Percentiles rank a stretch among this genome's conserved stretches.
phyloP scores from a whole-genome alignment of 2,329 filamentous ascomycete genomes.

The Huntiella omanensis region DNA sequence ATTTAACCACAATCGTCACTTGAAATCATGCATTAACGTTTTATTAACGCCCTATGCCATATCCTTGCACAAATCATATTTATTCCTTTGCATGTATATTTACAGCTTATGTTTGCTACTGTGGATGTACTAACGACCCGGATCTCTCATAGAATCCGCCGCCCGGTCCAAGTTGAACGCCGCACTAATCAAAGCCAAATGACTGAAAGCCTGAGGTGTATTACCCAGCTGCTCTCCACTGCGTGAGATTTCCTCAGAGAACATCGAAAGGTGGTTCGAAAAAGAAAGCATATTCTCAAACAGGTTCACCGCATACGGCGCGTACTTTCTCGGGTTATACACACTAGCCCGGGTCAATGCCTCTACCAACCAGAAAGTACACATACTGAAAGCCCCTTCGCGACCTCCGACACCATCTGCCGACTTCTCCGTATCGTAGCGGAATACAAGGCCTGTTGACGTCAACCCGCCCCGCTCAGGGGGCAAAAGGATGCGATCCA shows the following conservation, averaged over 20 bases:
- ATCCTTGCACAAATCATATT: no score
- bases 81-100: no score
- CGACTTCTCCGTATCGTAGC: slow-evolving; percentile 50
- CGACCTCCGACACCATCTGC: slow-evolving; percentile 56
- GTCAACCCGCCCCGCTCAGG: slow-evolving; percentile 61
- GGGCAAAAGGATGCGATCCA: slow-evolving; percentile 51
- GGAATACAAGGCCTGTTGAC: slow-evolving; percentile 55
- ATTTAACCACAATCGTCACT: no score
- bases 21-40: no score
- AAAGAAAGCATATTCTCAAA: slow-evolving; percentile 66
- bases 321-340: slow-evolving; percentile 44
- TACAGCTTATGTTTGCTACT: no score
- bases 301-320: slow-evolving; percentile 41
- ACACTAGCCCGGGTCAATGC: slow-evolving; percentile 50
- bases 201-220: slow-evolving; percentile 62
- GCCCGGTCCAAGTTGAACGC: slow-evolving; percentile 55
- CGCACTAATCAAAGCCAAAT: slow-evolving; percentile 56
- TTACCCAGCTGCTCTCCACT: slow-evolving; percentile 64
- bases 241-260: slow-evolving; percentile 59
- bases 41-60: no score
- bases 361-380: slow-evolving; percentile 68
- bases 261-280: slow-evolving; percentile 60
- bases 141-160: background rate
- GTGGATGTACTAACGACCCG: no score
- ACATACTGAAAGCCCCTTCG: slow-evolving; percentile 66